A percentile compares a stretch with the other conserved stretches of the same genome.
Conservation (phyloP, 768 basidiomycete genomes). For the Leccinum broughii region DNA sequence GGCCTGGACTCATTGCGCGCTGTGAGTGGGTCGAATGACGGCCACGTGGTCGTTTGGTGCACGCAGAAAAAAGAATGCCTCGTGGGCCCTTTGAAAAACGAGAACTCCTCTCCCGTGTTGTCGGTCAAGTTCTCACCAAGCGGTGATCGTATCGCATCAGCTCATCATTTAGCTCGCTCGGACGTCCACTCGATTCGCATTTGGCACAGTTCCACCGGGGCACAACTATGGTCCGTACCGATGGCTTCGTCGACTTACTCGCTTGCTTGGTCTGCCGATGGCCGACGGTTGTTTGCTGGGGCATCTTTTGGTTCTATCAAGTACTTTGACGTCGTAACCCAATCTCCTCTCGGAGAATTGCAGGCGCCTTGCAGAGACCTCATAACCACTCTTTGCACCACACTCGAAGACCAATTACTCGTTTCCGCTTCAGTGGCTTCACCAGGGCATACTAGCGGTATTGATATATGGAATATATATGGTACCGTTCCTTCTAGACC, state of each 20-base stretch:
- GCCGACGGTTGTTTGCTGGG: constrained; percentile 15
- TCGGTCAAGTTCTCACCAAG: constrained; percentile 21
- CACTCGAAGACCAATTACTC: constrained; percentile 8
- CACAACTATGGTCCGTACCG: not conserved
- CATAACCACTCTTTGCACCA: constrained; percentile 11
- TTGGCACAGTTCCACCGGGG: constrained; percentile 16
- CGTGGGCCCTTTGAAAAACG: constrained; percentile 4
- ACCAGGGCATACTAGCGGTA: not conserved
- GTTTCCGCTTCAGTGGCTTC: not conserved
- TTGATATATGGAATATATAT: constrained; percentile 19
- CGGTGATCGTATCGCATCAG: constrained; percentile 12
- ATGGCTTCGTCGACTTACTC: constrained; percentile 5
- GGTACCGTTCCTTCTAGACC: not conserved
- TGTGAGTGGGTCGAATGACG: not conserved
- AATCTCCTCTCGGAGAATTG: not conserved
- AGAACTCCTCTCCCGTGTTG: constrained; percentile 2
- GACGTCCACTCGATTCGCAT: constrained; percentile 1
- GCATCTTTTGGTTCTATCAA: constrained; percentile 8
- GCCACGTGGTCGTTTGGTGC: not conserved
- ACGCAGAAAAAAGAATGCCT: not conserved
- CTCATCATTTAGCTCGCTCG: not conserved
- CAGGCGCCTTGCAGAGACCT: not conserved
- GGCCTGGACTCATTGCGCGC: not conserved
- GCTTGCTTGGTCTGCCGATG: constrained; percentile 19
- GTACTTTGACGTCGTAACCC: constrained; percentile 11